Evolutionary conservation across 768 basidiomycete genomes (phyloP).

Genomic region (Suillus bovinus): DNA sequence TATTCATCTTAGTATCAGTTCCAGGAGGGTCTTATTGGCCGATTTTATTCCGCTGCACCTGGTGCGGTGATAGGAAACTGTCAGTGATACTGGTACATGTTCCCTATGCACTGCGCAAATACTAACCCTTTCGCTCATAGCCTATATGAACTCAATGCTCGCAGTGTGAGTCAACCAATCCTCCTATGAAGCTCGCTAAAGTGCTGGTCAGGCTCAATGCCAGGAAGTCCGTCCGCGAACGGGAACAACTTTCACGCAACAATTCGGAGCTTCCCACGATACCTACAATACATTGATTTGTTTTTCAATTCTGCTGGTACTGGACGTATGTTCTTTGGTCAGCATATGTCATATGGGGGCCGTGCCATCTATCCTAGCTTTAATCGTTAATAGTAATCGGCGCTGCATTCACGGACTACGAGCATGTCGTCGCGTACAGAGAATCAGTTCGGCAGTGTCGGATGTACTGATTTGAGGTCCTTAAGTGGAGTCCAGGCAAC

Average conservation of each 20-base stretch:
- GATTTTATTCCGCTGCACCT: slow-evolving; percentile 15
- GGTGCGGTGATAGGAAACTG: slow-evolving; percentile 20
- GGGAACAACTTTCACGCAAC: neutral
- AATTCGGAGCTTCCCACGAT: slow-evolving; percentile 20
- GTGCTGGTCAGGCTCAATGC: slow-evolving; percentile 8
- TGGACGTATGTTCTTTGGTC: neutral
- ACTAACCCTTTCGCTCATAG: slow-evolving; percentile 7
- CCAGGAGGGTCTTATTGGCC: slow-evolving; percentile 5
- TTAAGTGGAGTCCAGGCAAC: too few species aligned
- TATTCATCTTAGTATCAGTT: slow-evolving; percentile 17
- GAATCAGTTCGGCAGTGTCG: neutral
- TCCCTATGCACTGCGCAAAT: neutral
- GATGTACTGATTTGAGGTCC: neutral
- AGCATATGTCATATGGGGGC: neutral
- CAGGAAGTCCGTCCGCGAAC: slow-evolving; percentile 19
- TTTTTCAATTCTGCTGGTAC: neutral
- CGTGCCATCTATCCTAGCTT: neutral
- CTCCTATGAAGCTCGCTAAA: neutral
- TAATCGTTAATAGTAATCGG: neutral
- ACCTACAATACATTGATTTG: slow-evolving; percentile 12
- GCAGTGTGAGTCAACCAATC: slow-evolving; percentile 18
- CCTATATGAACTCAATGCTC: slow-evolving; percentile 25
- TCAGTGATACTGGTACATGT: slow-evolving; percentile 7
- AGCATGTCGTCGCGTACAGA: neutral
- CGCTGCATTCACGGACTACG: neutral